Base-by-base conservation (phyloP, 2,329 filamentous ascomycete species). In the Fusarium nurragi region DNA sequence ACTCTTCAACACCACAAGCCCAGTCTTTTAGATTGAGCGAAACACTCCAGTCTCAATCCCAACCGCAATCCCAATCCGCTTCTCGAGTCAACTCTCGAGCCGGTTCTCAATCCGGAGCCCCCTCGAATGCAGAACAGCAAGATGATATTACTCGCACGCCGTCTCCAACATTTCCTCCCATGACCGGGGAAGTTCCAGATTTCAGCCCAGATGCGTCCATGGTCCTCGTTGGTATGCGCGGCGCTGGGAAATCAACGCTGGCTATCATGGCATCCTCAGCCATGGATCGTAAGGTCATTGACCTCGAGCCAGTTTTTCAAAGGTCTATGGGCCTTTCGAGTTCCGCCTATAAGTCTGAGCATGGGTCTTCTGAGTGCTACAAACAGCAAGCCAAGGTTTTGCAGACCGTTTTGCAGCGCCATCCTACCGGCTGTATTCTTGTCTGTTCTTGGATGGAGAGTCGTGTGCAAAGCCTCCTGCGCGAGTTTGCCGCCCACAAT, bases 251-350 rank as follows among this genome's bases (percentile, higher is more conserved):
- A 75, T 90, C 90, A 3, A 92, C 89, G 2, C 79, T 94, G 12
- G 91, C 88, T 14, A 85, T 94, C 44, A 92, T 94, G 62, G 88
- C 90, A 7, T 90, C 90, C 0, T 88, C 88, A 9, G 89, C 89
- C 45, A 87, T 91, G 74, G 86, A 87, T 50, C 83, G 89, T 37
- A 86, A 86, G 50, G 81, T 93, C 4, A 79, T 93, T 50, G 90
- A 93, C 62, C 83, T 88, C 30, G 90, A 93, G 64, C 82, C 83
- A 37, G 82, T 84, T 43, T 94, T 94, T 67, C 83, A 88, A 38
- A 85, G 90, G 48, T 78, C 81, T 5, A 88, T 86, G 1, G 87
- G 88, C 10, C 78, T 86, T 14, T 86, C 88, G 3, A 86, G 88
- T 45, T 82, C 84, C 4, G 80, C 80, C 8, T 93, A 88, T 72